These are phyloP conservation scores for Russula foetens DNA, from an alignment of 768 basidiomycete species.

Conservation along the genomic window DNA sequence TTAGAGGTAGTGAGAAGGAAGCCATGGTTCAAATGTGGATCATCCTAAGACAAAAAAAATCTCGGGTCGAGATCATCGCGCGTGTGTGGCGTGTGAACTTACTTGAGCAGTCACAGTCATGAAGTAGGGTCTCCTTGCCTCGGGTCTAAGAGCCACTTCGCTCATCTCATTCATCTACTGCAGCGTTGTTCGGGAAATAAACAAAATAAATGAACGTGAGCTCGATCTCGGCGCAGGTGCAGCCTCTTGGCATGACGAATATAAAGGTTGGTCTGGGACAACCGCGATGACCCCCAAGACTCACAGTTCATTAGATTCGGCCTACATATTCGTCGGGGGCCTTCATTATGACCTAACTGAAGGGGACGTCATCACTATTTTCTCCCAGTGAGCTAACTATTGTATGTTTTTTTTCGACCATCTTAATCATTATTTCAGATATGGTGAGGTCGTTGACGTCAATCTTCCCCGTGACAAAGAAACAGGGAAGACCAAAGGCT, in stretches of 20 bases:
- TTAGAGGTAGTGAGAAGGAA: slow-evolving; percentile 79
- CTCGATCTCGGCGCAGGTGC: slow-evolving; percentile 65
- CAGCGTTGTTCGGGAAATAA: slow-evolving; percentile 91
- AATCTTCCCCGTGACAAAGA: slow-evolving; percentile 92
- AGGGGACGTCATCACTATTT: slow-evolving; percentile 94
- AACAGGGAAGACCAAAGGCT: slow-evolving; percentile 85
- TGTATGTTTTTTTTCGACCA: background rate
- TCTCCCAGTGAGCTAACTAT: slow-evolving; percentile 75
- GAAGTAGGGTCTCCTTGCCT: slow-evolving; percentile 50
- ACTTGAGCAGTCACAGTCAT: slow-evolving; percentile 32
- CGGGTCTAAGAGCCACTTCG: background rate
- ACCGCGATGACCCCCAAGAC: slow-evolving; percentile 5
- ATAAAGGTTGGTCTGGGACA: slow-evolving; percentile 49
- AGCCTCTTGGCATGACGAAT: slow-evolving; percentile 93
- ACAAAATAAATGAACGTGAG: slow-evolving; percentile 86
- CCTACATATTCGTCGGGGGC: slow-evolving; percentile 91
- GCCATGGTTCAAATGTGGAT: slow-evolving; percentile 38
- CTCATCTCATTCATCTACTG: slow-evolving; percentile 7
- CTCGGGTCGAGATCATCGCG: background rate
- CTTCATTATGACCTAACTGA: slow-evolving; percentile 86
- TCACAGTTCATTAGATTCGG: slow-evolving; percentile 57
- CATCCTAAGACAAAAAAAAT: background rate
- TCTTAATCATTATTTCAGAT: slow-evolving; percentile 40
- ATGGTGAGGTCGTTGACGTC: slow-evolving; percentile 93
- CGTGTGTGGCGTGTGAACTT: slow-evolving; percentile 17